A percentile compares a stretch with the other conserved stretches of the same genome.
Evolutionary conservation across 495 filamentous ascomycete species (phyloP).

Genomic region (Margaritispora aquatica): DNA sequence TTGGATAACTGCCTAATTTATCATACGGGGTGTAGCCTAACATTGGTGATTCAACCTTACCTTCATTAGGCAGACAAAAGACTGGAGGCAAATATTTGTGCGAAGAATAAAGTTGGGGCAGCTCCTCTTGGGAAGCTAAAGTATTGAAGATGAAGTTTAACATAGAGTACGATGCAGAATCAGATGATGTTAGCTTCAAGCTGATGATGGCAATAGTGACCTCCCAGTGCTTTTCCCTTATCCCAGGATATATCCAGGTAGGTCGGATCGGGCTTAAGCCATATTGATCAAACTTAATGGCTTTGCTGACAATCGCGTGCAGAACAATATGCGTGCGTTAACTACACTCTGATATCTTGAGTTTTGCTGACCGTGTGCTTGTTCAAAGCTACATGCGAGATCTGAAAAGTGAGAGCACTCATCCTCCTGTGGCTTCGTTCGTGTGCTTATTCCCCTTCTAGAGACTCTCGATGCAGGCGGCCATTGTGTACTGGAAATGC

Average conservation of each 20-base stretch:
- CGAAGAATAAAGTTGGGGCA: background rate
- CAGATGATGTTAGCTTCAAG: background rate
- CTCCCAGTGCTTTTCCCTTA: slow-evolving; percentile 95
- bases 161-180: slow-evolving; percentile 61
- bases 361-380: background rate
- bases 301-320: background rate
- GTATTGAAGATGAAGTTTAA: slow-evolving; percentile 82
- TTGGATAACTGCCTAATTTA: too few species aligned
- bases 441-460: slow-evolving; percentile 16
- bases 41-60: too few species aligned
- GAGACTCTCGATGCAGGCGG: slow-evolving; percentile 88
- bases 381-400: slow-evolving; percentile 86
- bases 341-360: background rate
- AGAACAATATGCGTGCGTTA: slow-evolving; percentile 83
- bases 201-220: slow-evolving; percentile 49
- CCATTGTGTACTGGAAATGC: slow-evolving; percentile 99
- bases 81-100: background rate
- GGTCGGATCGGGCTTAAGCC: slow-evolving; percentile 2
- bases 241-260: slow-evolving; percentile 87
- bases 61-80: too few species aligned
- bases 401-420: slow-evolving; percentile 61
- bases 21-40: too few species aligned
- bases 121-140: background rate
- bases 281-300: background rate
- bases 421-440: background rate